Percentiles rank a stretch among this genome's conserved stretches.
Evolutionary conservation across 306 rosid species (phyloP).

Genomic region (Canavalia ensiformis): DNA sequence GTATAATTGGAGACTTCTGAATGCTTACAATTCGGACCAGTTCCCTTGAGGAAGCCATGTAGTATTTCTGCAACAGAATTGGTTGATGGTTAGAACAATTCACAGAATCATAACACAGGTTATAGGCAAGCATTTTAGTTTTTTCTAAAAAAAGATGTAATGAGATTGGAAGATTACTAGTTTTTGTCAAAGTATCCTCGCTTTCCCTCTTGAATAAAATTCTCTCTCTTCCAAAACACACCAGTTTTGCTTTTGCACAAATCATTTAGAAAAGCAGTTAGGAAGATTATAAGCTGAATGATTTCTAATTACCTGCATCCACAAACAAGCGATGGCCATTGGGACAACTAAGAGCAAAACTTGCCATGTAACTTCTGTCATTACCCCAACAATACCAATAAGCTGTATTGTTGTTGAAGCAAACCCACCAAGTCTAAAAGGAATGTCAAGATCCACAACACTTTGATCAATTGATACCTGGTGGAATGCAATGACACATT

Average conservation of each 20-base stretch:
- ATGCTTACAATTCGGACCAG: conserved; percentile 98
- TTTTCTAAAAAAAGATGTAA: background rate
- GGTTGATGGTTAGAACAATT: conserved; percentile 32
- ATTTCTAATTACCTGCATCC: conserved; percentile 92
- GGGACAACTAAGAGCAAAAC: conserved; percentile 94
- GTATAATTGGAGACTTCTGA: conserved; percentile 94
- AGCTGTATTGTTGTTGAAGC: conserved; percentile 97
- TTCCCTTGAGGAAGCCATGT: conserved; percentile 99
- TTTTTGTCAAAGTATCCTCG: background rate
- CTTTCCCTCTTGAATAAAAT: background rate
- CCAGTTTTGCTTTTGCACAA: conserved; percentile 26
- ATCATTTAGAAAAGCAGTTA: background rate
- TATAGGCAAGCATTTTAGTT: conserved; percentile 12
- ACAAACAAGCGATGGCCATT: conserved; percentile 94
- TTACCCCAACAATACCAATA: conserved; percentile 95
- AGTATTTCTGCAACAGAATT: conserved; percentile 79
- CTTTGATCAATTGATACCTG: conserved; percentile 99
- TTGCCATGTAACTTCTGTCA: conserved; percentile 98
- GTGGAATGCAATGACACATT: conserved; percentile 43
- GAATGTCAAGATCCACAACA: conserved; percentile 99
- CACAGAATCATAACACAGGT: conserved; percentile 22
- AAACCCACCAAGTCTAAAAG: conserved; percentile 98
- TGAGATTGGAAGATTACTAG: background rate
- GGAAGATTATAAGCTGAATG: conserved; percentile 43
- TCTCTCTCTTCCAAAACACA: background rate